Evolutionary conservation across 495 filamentous ascomycete species (phyloP).

Genomic region (Parmelia sp.): DNA sequence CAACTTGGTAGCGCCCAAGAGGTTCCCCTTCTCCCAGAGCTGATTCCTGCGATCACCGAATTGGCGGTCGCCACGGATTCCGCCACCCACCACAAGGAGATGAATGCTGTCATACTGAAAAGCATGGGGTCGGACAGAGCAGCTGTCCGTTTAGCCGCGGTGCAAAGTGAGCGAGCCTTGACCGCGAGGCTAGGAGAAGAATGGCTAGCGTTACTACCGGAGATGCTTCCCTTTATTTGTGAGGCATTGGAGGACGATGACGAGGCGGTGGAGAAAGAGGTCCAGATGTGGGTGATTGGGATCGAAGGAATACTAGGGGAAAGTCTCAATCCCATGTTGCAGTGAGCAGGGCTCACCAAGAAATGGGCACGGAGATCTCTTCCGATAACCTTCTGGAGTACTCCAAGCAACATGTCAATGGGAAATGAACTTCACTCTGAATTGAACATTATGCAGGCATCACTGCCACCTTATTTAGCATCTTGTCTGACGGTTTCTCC

Average conservation of each 20-base stretch:
- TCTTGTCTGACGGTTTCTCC: not conserved
- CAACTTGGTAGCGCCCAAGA: conserved; percentile 57
- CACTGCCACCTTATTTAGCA: not conserved
- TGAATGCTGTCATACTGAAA: conserved; percentile 70
- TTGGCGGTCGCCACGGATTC: conserved; percentile 71
- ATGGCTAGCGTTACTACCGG: conserved; percentile 80
- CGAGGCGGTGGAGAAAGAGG: conserved; percentile 82
- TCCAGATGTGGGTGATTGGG: conserved; percentile 73
- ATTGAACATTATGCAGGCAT: not conserved
- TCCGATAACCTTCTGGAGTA: not conserved
- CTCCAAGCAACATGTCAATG: not conserved
- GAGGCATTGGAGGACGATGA: conserved; percentile 95
- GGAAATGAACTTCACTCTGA: not conserved
- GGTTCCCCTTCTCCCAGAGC: conserved; percentile 40
- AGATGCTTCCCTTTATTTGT: conserved; percentile 91
- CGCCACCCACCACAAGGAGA: conserved; percentile 78
- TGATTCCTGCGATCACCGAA: conserved; percentile 59
- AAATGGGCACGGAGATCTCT: not conserved
- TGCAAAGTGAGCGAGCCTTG: conserved; percentile 70
- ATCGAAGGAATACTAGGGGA: conserved; percentile 86
- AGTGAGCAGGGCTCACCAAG: conserved; percentile 37
- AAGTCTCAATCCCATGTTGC: conserved; percentile 83
- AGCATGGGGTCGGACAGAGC: conserved; percentile 64
- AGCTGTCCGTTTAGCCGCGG: conserved; percentile 64
- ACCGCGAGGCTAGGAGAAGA: conserved; percentile 79